Percentiles rank a stretch among this genome's conserved stretches.
Conservation (phyloP, 2,329 filamentous ascomycete genomes). For the Zymoseptoria crescenta region DNA sequence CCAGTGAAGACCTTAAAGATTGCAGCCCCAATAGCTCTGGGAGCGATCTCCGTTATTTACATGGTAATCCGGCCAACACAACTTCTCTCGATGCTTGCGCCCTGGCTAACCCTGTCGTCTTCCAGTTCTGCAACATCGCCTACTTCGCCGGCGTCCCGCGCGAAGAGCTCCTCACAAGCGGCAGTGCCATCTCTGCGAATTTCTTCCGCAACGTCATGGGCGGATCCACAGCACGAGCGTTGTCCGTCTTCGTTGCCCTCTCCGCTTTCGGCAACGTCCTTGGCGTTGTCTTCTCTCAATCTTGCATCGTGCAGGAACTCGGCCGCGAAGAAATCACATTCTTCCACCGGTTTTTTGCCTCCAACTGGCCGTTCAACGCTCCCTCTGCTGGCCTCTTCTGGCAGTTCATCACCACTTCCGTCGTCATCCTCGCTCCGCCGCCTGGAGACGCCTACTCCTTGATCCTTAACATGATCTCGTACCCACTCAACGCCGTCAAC, state of each 20-base stretch:
- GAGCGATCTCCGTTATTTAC: conserved; percentile 20
- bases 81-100: no score
- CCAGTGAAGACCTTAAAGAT: conserved; percentile 33
- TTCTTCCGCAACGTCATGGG: conserved; percentile 37
- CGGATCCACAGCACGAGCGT: conserved; percentile 46
- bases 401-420: conserved; percentile 44
- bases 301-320: conserved; percentile 53
- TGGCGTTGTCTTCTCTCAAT: conserved; percentile 49
- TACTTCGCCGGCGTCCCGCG: conserved; percentile 31
- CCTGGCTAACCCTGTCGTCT: no score
- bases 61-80: conserved; percentile 11
- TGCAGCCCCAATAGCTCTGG: conserved; percentile 30
- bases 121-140: conserved; percentile 14
- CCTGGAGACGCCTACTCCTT: conserved; percentile 62
- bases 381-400: conserved; percentile 25
- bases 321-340: conserved; percentile 52
- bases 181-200: conserved; percentile 9
- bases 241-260: conserved; percentile 46
- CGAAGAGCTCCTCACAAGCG: conserved; percentile 12
- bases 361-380: conserved; percentile 46
- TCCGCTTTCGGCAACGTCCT: conserved; percentile 51
- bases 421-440: conserved; percentile 60
- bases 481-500: conserved; percentile 53
- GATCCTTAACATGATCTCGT: conserved; percentile 48
- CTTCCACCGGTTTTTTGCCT: conserved; percentile 43